These are phyloP conservation scores for Eucalyptus grandis DNA, from an alignment of 345 rosid genomes.

Conservation along the genomic window DNA sequence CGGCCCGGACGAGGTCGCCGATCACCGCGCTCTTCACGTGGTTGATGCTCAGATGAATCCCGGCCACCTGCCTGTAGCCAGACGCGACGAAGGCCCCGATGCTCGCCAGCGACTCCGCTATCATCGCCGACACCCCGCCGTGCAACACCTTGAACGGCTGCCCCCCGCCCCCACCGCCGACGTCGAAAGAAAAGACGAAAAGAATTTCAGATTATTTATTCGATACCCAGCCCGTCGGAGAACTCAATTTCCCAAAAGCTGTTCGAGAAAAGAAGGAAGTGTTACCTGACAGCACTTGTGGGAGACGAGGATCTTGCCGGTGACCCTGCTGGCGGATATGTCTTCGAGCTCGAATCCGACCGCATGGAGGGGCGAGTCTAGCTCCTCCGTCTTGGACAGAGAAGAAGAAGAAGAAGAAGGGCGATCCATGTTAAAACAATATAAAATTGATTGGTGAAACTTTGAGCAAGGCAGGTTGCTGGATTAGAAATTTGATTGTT, in stretches of 20 bases:
- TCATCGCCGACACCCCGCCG: constrained; percentile 91
- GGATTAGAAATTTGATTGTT: neutral
- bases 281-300: constrained; percentile 50
- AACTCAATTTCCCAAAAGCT: neutral
- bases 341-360: constrained; percentile 55
- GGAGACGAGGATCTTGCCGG: constrained; percentile 57
- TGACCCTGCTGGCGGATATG: constrained; percentile 36
- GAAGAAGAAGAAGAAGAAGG: neutral
- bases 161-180: neutral
- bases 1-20: constrained; percentile 58
- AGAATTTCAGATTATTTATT: neutral
- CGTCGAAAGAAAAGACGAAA: neutral
- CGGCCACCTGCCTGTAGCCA: constrained; percentile 63
- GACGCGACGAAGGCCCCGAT: constrained; percentile 86
- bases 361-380: constrained; percentile 32
- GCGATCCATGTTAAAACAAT: neutral
- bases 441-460: neutral
- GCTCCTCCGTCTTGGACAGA: constrained; percentile 3
- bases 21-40: constrained; percentile 61
- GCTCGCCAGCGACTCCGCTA: constrained; percentile 78
- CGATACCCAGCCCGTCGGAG: neutral
- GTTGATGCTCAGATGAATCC: constrained; percentile 78
- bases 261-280: neutral
- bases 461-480: neutral
- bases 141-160: constrained; percentile 95